phyloP scores from a whole-genome alignment of 352 stramenopile genomes.

The Phytophthora macrochlamydospora region DNA sequence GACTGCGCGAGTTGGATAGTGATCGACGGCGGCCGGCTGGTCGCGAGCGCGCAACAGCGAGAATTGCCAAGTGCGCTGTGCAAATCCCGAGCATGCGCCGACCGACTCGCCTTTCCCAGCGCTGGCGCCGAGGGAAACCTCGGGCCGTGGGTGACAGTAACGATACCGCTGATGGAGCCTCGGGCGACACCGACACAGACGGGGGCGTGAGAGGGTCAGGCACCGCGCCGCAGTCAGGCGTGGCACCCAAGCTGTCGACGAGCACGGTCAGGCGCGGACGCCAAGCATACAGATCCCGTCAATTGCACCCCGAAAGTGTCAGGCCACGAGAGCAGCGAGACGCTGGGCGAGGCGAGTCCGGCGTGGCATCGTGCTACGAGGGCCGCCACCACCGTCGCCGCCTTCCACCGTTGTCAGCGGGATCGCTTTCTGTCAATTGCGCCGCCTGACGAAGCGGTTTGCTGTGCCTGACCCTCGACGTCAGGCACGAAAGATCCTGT shows the following conservation, averaged over 20 bases:
- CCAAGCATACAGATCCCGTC: too few species aligned
- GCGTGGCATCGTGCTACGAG: too few species aligned
- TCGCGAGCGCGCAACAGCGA: not conserved
- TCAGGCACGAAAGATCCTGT: too few species aligned
- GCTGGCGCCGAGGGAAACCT: not conserved
- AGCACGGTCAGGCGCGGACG: not conserved
- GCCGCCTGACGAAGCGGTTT: too few species aligned
- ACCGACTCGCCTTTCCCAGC: slow-evolving; percentile 8
- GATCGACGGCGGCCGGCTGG: slow-evolving; percentile 8
- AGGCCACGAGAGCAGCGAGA: too few species aligned
- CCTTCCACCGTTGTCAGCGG: too few species aligned
- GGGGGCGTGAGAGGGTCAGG: not conserved
- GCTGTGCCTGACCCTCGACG: too few species aligned
- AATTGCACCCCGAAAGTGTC: too few species aligned
- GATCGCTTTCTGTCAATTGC: too few species aligned
- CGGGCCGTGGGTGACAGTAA: not conserved
- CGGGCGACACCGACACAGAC: not conserved
- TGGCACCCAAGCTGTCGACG: not conserved
- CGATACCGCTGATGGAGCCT: not conserved
- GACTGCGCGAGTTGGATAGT: slow-evolving; percentile 27
- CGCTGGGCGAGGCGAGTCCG: too few species aligned
- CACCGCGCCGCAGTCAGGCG: slow-evolving; percentile 4
- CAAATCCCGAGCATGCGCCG: slow-evolving; percentile 10
- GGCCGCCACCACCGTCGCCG: too few species aligned
- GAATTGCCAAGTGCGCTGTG: slow-evolving; percentile 23